These are phyloP conservation scores for Carpinus fangiana DNA, from an alignment of 306 rosid genomes.

Conservation along the genomic window DNA sequence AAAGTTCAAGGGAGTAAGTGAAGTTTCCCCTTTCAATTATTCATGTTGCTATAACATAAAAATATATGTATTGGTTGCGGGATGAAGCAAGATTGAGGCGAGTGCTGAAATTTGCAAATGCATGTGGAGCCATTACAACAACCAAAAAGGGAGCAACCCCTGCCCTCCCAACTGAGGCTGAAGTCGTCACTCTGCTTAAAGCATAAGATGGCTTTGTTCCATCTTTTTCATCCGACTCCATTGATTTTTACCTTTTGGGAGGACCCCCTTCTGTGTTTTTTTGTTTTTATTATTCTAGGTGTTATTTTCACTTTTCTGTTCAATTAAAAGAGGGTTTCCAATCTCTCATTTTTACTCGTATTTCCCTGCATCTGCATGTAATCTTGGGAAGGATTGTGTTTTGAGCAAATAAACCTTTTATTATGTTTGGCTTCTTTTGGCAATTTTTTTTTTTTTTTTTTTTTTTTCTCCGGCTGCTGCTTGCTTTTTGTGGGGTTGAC, in stretches of 20 bases:
- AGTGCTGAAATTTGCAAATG: conserved; percentile 70
- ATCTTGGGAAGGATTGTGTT: conserved; percentile 18
- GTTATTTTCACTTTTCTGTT: conserved; percentile 16
- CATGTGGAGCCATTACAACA: conserved; percentile 94
- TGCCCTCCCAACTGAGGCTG: conserved; percentile 72
- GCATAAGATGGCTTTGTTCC: conserved; percentile 24
- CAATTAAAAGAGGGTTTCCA: conserved; percentile 33
- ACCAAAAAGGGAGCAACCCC: conserved; percentile 91
- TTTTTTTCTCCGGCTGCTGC: too few species aligned
- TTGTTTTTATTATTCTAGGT: not conserved
- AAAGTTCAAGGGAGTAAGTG: too few species aligned
- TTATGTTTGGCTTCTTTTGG: conserved; percentile 12
- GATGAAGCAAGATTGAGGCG: conserved; percentile 67
- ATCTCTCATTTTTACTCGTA: conserved; percentile 11
- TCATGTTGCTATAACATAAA: too few species aligned
- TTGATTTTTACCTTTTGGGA: conserved; percentile 8
- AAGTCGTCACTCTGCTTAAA: conserved; percentile 49
- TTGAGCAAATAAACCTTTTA: conserved; percentile 33
- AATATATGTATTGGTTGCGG: conserved; percentile 29
- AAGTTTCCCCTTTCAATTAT: too few species aligned
- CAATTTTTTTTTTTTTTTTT: too few species aligned
- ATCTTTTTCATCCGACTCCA: not conserved
- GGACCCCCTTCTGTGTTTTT: not conserved
- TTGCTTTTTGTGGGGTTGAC: not conserved
- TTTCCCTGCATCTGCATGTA: not conserved